Evolutionary conservation across 2,329 filamentous ascomycete species (phyloP), one percentile per base, ranked within the genome.

Genomic region (Chrysosporium queenslandicum): DNA sequence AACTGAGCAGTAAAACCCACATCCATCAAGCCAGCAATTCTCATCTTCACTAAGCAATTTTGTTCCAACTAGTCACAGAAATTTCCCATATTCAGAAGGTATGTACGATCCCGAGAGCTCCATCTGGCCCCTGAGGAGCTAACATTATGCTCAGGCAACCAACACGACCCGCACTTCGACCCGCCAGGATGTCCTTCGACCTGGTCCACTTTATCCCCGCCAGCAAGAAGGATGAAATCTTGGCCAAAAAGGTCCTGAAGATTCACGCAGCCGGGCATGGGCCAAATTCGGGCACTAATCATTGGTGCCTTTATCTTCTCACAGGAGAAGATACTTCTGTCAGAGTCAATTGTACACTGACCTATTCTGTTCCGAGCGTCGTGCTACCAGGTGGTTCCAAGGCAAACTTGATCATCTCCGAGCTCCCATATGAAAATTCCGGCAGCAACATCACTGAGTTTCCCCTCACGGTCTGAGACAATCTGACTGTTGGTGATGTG

Each of bases 271-370:
- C 16, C 14, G 27, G 27, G 12, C 45, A 47, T 14, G n/a, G 18
- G 9, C 32, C 4, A n/a, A 40, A 50, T 3, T 5, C 18, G 4
- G 37, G 16, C 16, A 50, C 34, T 2, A 50, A 39, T 23, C 50
- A 52, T 27, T 52, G 50, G 50, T 52, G 50, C 23, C 32, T 53
- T 3, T 53, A 49, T 20, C 45, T 50, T 39, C 20, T 12, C 12
- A 36, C 27, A 16, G 16, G 16, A 30, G 5, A 5, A 9, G 29
- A 16, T 14, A 11, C 36, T 4, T 65, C 59, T 4, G 59, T 63
- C 20, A 60, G 57, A 8, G 58, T 61, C 30, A 61, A 66, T 56
- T 62, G 61, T 12, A 56, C 57, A 23, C 56, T 53, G 1, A 61
- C 42, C 30, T 58, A 58, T 46, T 50, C 23, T 4, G 25, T 57